Percentiles rank a stretch among this genome's conserved stretches.
Conservation (phyloP, 2,329 filamentous ascomycete genomes). For the Teratosphaeria epicoccoides region DNA sequence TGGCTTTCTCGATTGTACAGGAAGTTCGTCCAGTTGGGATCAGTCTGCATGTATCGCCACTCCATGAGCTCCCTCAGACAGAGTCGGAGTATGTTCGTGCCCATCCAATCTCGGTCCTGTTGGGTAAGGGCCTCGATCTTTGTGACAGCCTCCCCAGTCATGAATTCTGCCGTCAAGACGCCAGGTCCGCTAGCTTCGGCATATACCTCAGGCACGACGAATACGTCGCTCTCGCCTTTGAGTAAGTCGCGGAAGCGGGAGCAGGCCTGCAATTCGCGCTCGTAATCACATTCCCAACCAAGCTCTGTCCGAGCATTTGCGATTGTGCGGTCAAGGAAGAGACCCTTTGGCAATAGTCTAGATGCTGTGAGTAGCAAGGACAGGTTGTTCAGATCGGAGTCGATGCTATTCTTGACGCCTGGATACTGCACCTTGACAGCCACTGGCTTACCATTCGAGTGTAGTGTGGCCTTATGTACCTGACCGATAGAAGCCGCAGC, state of each 20-base stretch:
- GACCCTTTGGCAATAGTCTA: slow-evolving; percentile 74
- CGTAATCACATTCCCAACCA: slow-evolving; percentile 94
- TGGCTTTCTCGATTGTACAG: slow-evolving; percentile 62
- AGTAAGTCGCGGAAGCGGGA: slow-evolving; percentile 67
- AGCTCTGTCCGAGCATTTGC: slow-evolving; percentile 87
- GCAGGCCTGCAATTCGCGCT: slow-evolving; percentile 74
- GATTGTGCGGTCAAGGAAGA: slow-evolving; percentile 95
- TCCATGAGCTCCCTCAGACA: slow-evolving; percentile 88
- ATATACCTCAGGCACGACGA: slow-evolving; percentile 69
- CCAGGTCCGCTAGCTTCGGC: slow-evolving; percentile 70
- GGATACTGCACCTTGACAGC: slow-evolving; percentile 98
- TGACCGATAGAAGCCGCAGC: slow-evolving; percentile 96
- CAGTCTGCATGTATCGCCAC: slow-evolving; percentile 97
- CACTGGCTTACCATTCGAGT: slow-evolving; percentile 62
- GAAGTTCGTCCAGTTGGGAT: slow-evolving; percentile 99
- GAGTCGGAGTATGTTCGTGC: slow-evolving; percentile 81
- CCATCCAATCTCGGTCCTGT: slow-evolving; percentile 87
- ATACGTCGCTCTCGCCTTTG: slow-evolving; percentile 60
- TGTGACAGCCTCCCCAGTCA: slow-evolving; percentile 78
- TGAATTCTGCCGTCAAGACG: slow-evolving; percentile 86
- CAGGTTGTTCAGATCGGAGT: slow-evolving; percentile 90
- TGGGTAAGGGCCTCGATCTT: slow-evolving; percentile 64
- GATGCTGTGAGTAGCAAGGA: slow-evolving; percentile 84
- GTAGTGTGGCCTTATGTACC: slow-evolving; percentile 76
- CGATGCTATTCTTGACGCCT: slow-evolving; percentile 88